Evolutionary conservation across 2,329 filamentous ascomycete genomes (phyloP), one percentile per base, ranked within the genome.

Genomic region (Aschersonia sp.): DNA sequence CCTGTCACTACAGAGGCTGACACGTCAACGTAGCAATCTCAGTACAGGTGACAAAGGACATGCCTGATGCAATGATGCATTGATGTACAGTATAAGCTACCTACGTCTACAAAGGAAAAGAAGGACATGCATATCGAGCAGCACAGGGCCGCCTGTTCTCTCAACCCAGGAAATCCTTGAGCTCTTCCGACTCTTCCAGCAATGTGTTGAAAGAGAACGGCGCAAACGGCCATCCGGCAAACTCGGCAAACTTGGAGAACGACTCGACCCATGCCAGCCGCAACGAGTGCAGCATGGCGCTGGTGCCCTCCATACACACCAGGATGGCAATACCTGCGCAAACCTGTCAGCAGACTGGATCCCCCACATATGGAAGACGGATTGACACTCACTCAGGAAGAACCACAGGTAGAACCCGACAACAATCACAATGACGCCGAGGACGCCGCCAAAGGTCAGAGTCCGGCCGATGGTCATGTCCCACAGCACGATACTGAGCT

Each of bases 181-280:
- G 60, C 48, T 76, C 71, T 53, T 80, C 76, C 50, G 92, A 86
- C 63, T 95, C 88, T 66, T 95, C 89, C 55, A 95, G 67, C 62
- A 94, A 68, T 37, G 77, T 73, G 68, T 83, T 80, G 65, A 95
- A 95, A 53, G 84, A 92, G 63, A 95, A 95, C 5, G 89, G 89
- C 59, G 82, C 74, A 66, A 95, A 95, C 2, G 87, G 74, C 65
- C 88, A 79, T 47, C 89, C 89, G 50, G 86, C 84, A 59, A 92
- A 92, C 62, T 94, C 82, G 66, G 94, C 94, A 72, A 94, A 90
- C 72, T 95, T 95, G 69, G 87, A 94, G 80, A 95, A 95, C 14
- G 89, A 90, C 67, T 95, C 90, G 52, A 95, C 89, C 89, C 89
- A 95, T 57, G 94, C 89, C 60, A 95, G 71, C 73, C 89, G 79